Evolutionary conservation across 495 filamentous ascomycete species (phyloP), one percentile per base, ranked within the genome.

Genomic region (Lepidopterella palustris): DNA sequence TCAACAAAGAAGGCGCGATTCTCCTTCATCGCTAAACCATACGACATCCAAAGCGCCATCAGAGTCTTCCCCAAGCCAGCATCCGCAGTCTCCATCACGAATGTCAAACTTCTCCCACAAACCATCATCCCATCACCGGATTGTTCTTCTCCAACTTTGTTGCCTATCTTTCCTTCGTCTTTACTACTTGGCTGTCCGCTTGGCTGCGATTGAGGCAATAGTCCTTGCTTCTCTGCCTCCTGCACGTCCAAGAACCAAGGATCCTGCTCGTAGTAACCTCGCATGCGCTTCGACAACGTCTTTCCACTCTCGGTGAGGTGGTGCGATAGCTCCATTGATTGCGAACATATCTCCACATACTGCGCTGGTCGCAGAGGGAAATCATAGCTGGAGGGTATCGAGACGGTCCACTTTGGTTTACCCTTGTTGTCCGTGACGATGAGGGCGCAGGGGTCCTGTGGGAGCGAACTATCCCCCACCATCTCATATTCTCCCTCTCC

Each of bases 41-140:
- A 91, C 23, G 87, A 83, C 60, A 81, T 84, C 86, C 87, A 92
- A 32, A 91, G 62, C 68, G 84, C 79, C 77, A 92, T 77, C 58
- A 92, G 67, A 0, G 84, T 80, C 32, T 79, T 82, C 6, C 87
- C 88, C 3, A 92, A 70, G 11, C 87, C 87, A 3, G 83, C 84
- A 58, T 87, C 83, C 5, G 71, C 59, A 11, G 85, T 80, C 65
- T 88, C 85, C 61, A 92, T 73, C 6, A 86, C 76, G 61, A 84
- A 90, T 0, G 87, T 91, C 59, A 91, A 70, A 55, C 79, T 87
- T 55, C 72, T 80, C 54, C 83, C 76, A 69, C 87, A 91, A 6
- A 84, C 73, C 40, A 69, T 74, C 23, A 71, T 66, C n/a, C 69
- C 27, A 18, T 68, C 21, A n/a, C n/a, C n/a, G n/a, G n/a, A n/a